Evolutionary conservation across 495 filamentous ascomycete genomes (phyloP).

Genomic region (Bryoglossum gracile): DNA sequence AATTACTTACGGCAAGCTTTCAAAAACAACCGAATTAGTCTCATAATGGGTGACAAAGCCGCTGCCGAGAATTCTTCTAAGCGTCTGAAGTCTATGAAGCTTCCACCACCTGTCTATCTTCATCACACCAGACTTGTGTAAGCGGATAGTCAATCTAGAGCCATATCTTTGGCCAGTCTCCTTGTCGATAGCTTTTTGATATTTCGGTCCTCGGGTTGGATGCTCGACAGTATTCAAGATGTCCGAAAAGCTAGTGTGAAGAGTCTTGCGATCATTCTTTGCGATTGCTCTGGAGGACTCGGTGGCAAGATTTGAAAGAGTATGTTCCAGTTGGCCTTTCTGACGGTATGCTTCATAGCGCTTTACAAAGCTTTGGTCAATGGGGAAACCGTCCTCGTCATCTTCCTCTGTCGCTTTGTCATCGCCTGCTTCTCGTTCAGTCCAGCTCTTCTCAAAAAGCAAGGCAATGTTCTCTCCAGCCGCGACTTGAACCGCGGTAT

Average conservation of each 20-base stretch:
- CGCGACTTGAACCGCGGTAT: constrained; percentile 71
- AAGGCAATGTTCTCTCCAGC: constrained; percentile 88
- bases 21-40: constrained; percentile 70
- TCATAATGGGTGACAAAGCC: constrained; percentile 78
- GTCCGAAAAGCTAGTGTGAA: constrained; percentile 73
- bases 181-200: constrained; percentile 64
- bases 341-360: constrained; percentile 34
- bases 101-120: constrained; percentile 91
- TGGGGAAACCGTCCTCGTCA: constrained; percentile 40
- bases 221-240: constrained; percentile 80
- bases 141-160: constrained; percentile 66
- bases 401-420: constrained; percentile 42
- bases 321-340: constrained; percentile 30
- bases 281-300: constrained; percentile 65
- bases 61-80: constrained; percentile 70
- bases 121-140: constrained; percentile 65
- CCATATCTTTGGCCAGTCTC: constrained; percentile 69
- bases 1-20: constrained; percentile 55
- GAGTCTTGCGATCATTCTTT: constrained; percentile 68
- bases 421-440: constrained; percentile 55
- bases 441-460: constrained; percentile 77
- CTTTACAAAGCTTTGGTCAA: constrained; percentile 30
- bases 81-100: constrained; percentile 63
- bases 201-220: constrained; percentile 62
- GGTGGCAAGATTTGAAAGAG: constrained; percentile 39